Evolutionary conservation across 2,329 filamentous ascomycete species (phyloP).

Genomic region (Hypoxylon sp.): DNA sequence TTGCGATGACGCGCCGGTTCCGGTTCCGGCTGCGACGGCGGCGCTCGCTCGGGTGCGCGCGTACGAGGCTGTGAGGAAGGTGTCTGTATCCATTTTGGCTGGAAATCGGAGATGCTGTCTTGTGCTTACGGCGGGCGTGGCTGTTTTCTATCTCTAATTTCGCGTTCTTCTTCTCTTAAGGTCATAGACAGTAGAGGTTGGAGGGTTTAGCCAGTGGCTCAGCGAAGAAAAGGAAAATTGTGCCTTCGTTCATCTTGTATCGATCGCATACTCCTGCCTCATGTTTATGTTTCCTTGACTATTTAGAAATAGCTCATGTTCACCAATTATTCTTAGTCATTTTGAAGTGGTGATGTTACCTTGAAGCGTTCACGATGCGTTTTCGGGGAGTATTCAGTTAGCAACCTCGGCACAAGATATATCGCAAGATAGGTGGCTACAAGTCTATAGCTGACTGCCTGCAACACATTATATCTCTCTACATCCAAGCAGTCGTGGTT

Average conservation of each 20-base stretch:
- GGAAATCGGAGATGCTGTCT: not conserved
- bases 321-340: not conserved
- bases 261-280: conserved; percentile 43
- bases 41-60: conserved; percentile 36
- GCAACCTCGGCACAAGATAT: too few relatives aligned
- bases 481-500: conserved; percentile 71
- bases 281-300: not conserved
- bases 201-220: too few relatives aligned
- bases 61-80: conserved; percentile 35
- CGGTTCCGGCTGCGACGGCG: conserved; percentile 15
- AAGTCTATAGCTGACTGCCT: too few relatives aligned
- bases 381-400: too few relatives aligned
- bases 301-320: conserved; percentile 48
- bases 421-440: too few relatives aligned
- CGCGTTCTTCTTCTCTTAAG: not conserved
- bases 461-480: conserved; percentile 58
- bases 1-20: too few relatives aligned
- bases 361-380: not conserved
- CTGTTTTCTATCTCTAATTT: not conserved
- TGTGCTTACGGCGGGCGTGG: not conserved
- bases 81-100: conserved; percentile 19
- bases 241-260: conserved; percentile 27
- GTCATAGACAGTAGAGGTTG: not conserved
- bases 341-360: not conserved
- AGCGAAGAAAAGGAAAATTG: too few relatives aligned